Evolutionary conservation across 306 rosid species (phyloP), one percentile per base, ranked within the genome.

Genomic region (Quercus cerris): DNA sequence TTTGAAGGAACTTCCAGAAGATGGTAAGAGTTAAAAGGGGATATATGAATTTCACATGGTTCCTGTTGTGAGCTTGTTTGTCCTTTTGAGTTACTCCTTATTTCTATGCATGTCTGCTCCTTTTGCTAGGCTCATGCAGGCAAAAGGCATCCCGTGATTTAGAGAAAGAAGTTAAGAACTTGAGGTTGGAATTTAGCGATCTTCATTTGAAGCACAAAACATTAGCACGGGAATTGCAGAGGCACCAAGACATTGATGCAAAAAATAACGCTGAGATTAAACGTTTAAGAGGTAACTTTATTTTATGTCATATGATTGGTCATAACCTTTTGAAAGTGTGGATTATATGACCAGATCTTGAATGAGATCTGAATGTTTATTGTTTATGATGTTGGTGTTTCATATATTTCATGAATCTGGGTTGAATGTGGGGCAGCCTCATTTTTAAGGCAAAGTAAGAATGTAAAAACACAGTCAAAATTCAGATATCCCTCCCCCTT

Each of bases 251-350:
- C 67, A 70, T 85, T 75, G 93, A 90, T 88, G 85, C 87, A 25
- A 90, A 89, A 87, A 84, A 86, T 76, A 92, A 92, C 79, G 94
- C 92, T 10, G 81, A 85, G 79, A 83, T 88, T 30, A 83, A 78
- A 84, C 80, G 81, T 64, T 80, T 94, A 56, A 87, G 83, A 86
- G 98, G 98, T 94, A 86, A 57, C 55, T 74, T 30, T 23, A 19
- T 49, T 49, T 25, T 71, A 14, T 27, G 5, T 70, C n/a, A 10
- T 20, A 13, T 46, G 33, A 3, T 51, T 15, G 22, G 9, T 67
- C 51, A 33, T 33, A 17, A 67, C 33, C 33, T 41, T 5, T 22
- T 41, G 58, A 49, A 41, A 71, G 18, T 23, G 30, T 41, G 20
- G 10, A 20, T 20, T 15, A 46, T 70, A 66, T 31, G 7, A 69